Base-by-base conservation (phyloP, 176 grass and related monocot species). In the Coix lacrymajobi region DNA sequence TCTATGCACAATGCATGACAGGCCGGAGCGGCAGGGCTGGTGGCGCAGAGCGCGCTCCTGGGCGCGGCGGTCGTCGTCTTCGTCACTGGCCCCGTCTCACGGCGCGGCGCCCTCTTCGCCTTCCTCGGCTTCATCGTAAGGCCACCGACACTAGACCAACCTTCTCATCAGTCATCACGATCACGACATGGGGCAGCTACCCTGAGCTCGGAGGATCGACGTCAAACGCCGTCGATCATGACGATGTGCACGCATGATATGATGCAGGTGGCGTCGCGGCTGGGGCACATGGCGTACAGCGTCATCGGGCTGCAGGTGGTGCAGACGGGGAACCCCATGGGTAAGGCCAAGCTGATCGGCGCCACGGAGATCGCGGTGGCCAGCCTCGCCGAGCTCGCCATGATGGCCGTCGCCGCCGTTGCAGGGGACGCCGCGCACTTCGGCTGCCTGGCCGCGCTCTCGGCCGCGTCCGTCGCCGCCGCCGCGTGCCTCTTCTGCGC, bases 221-320 rank as follows among this genome's bases (percentile, higher is more conserved):
- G 20, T 22, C 3, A 29, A 32, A n/a, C n/a, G n/a, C n/a, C n/a
- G n/a, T n/a, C 28, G 24, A n/a, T 32, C 28, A 64, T 17, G 62
- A 19, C 3, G 62, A 13, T 20, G 3, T 11, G 5, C 66, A n/a
- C 46, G 4, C 0, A 54, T n/a, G n/a, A 38, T 33, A 4, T 2
- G 0, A 12, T 85, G 87, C 80, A 93, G 91, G 85, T 90, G 36
- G 71, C 71, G 67, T 93, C 85, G 43, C 84, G 91, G 84, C 52
- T 78, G 67, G 91, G 91, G 12, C 91, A 93, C 49, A 85, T 93
- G 91, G 77, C 91, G 71, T 90, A 90, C 88, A 90, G 78, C 85
- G 48, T 85, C 34, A 34, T 90, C 26, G 73, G 85, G 32, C 78
- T 93, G 43, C 91, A 93, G 88, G 80, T 93, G 31, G 81, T 93